A percentile compares a stretch with the other conserved stretches of the same genome.
phyloP scores from a whole-genome alignment of 352 stramenopile species.

The Pythium chondricola region DNA sequence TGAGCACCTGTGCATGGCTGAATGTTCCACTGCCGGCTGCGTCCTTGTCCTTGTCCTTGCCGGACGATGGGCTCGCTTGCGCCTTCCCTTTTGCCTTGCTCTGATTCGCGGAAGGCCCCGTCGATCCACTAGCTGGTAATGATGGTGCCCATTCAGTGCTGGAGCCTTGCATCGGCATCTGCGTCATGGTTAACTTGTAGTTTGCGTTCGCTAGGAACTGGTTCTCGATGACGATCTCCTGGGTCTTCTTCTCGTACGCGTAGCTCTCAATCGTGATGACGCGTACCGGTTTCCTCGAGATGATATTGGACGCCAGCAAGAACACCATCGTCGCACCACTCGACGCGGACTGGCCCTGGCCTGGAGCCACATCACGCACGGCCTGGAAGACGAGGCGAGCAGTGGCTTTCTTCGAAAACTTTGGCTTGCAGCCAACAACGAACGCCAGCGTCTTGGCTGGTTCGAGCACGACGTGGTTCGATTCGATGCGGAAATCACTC shows the following conservation, averaged over 20 bases:
- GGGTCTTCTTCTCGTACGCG: slow-evolving; percentile 69
- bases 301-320: slow-evolving; percentile 79
- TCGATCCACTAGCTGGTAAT: too few relatives aligned
- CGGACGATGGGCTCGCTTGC: neutral
- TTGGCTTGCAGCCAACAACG: slow-evolving; percentile 71
- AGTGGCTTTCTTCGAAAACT: slow-evolving; percentile 81
- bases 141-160: neutral
- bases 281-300: slow-evolving; percentile 62
- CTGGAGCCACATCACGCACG: too few relatives aligned
- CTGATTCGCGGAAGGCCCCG: too few relatives aligned
- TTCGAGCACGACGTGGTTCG: slow-evolving; percentile 66
- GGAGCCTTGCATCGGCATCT: slow-evolving; percentile 29
- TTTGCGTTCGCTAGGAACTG: slow-evolving; percentile 67
- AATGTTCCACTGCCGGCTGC: slow-evolving; percentile 2
- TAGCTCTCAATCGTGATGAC: slow-evolving; percentile 76
- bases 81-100: neutral
- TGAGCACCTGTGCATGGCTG: neutral
- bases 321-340: slow-evolving; percentile 87
- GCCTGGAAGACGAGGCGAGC: slow-evolving; percentile 88
- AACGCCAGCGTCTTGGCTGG: slow-evolving; percentile 68
- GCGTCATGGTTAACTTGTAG: slow-evolving; percentile 74
- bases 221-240: slow-evolving; percentile 85
- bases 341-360: slow-evolving; percentile 24
- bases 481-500: slow-evolving; percentile 74
- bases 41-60: neutral